Conservation (phyloP, 176 grass and related monocot genomes). For the Elymus sibiricus region DNA sequence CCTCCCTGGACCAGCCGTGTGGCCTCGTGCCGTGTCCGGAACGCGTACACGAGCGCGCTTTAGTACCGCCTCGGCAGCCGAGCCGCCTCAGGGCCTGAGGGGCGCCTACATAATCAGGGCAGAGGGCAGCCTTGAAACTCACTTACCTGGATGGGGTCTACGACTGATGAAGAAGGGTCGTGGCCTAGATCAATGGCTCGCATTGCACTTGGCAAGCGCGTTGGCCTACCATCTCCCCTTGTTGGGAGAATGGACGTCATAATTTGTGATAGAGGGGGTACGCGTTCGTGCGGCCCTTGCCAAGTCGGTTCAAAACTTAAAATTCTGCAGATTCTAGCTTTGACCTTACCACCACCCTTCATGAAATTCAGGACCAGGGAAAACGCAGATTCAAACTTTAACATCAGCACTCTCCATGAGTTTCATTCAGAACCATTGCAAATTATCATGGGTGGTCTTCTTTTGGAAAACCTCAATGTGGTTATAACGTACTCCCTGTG, state of each 20-base stretch:
- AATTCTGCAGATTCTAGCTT: too few relatives aligned
- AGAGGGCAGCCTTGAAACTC: not conserved
- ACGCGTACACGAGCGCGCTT: not conserved
- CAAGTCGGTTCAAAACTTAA: too few relatives aligned
- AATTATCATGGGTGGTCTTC: not conserved
- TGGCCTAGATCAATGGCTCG: constrained; percentile 21
- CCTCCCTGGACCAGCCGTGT: too few relatives aligned
- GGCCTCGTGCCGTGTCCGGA: too few relatives aligned
- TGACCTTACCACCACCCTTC: too few relatives aligned
- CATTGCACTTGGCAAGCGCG: not conserved
- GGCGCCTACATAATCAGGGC: not conserved
- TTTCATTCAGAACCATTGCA: not conserved
- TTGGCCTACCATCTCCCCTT: constrained; percentile 28
- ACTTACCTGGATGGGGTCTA: constrained; percentile 33
- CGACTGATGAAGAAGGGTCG: not conserved
- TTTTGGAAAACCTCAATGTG: not conserved
- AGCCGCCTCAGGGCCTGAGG: not conserved
- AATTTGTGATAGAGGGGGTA: constrained; percentile 44
- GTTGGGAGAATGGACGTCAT: constrained; percentile 34
- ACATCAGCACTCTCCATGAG: too few relatives aligned
- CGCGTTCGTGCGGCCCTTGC: constrained; percentile 19
- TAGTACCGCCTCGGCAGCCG: not conserved
- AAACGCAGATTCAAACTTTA: not conserved
- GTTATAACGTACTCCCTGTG: not conserved
- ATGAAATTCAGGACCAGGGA: too few relatives aligned